A percentile compares a stretch with the other conserved stretches of the same genome.
Conservation (phyloP, 2,329 filamentous ascomycete species). For the Leptodontidium sp. region DNA sequence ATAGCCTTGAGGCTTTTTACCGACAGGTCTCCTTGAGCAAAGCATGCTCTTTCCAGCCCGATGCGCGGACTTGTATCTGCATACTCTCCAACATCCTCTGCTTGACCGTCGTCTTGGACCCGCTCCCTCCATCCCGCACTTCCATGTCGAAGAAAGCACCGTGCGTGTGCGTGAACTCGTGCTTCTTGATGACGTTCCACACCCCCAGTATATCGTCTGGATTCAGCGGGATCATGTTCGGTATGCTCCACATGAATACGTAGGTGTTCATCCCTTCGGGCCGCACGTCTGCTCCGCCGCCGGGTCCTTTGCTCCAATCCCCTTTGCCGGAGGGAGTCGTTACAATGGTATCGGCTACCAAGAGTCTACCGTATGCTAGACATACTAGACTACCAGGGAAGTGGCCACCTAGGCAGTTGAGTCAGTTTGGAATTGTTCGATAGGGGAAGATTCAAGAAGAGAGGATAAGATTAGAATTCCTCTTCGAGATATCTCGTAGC, state of each 20-base stretch:
- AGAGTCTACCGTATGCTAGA: constrained; percentile 66
- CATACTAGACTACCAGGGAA: constrained; percentile 79
- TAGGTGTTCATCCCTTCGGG: constrained; percentile 62
- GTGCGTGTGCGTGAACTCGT: constrained; percentile 71
- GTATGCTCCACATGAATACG: constrained; percentile 80
- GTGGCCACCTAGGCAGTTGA: constrained; percentile 60
- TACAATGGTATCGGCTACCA: constrained; percentile 80
- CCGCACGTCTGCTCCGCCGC: constrained; percentile 49
- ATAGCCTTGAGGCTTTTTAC: constrained; percentile 7
- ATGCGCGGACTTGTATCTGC: constrained; percentile 69
- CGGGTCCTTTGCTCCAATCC: constrained; percentile 56
- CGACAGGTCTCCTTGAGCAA: constrained; percentile 38
- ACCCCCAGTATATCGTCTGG: constrained; percentile 71
- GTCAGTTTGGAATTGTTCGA: too few species aligned
- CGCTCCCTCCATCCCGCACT: constrained; percentile 57
- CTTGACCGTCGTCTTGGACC: constrained; percentile 57
- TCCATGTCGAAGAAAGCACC: constrained; percentile 72
- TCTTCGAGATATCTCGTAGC: neutral
- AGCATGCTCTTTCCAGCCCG: constrained; percentile 42
- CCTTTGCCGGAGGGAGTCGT: constrained; percentile 68
- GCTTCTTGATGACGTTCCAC: constrained; percentile 70
- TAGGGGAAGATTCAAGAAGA: neutral
- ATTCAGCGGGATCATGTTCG: constrained; percentile 76
- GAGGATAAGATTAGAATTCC: neutral
- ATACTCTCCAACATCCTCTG: constrained; percentile 75